Conservation (phyloP, 805 yeast species). For the Candida hispaniensis region DNA sequence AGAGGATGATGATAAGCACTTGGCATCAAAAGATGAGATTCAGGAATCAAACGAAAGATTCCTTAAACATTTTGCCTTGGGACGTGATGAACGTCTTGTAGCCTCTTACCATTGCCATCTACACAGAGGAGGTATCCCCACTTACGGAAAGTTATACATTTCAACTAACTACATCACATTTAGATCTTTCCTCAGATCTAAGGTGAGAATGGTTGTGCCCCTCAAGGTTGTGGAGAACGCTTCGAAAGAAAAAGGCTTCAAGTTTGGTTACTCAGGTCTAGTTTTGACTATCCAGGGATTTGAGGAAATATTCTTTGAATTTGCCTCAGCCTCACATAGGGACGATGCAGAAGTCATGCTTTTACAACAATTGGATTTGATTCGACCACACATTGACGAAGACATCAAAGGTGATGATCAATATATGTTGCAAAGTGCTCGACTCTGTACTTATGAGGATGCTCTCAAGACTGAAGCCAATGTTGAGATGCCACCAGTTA, state of each 20-base stretch:
- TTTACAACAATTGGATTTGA: constrained; percentile 38
- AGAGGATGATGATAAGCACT: constrained; percentile 38
- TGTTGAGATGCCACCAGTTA: constrained; percentile 20
- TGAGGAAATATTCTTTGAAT: constrained; percentile 70
- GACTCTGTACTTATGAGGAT: constrained; percentile 57
- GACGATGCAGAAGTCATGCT: constrained; percentile 57
- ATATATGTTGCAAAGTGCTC: constrained; percentile 39
- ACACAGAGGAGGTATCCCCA: constrained; percentile 53
- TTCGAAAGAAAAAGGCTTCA: constrained; percentile 53
- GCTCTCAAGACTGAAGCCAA: constrained; percentile 31
- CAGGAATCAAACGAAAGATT: constrained; percentile 46
- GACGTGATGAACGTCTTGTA: constrained; percentile 39
- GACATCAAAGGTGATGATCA: constrained; percentile 15
- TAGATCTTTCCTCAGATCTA: constrained; percentile 61
- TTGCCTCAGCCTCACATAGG: constrained; percentile 34
- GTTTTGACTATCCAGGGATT: constrained; percentile 61
- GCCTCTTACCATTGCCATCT: constrained; percentile 65
- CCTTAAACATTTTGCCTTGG: constrained; percentile 53
- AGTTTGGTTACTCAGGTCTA: constrained; percentile 59
- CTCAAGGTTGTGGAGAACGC: constrained; percentile 60
- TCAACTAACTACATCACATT: constrained; percentile 65
- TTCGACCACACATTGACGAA: constrained; percentile 8
- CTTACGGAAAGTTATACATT: constrained; percentile 73
- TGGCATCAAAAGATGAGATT: constrained; percentile 37
- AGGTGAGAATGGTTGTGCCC: constrained; percentile 76